phyloP scores from a whole-genome alignment of 2,329 filamentous ascomycete genomes.

The Calycina herbarum region DNA sequence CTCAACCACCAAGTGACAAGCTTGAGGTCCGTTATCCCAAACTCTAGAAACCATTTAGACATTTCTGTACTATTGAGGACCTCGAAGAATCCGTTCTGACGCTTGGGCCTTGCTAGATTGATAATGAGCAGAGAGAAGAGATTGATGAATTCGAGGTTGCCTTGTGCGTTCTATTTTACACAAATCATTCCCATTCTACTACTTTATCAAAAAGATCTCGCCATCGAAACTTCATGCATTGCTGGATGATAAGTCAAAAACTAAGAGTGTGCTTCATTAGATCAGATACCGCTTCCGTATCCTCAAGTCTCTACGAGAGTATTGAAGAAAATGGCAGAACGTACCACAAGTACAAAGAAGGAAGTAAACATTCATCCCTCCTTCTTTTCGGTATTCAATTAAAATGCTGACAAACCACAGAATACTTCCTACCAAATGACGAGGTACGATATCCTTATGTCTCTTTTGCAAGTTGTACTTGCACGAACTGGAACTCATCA shows the following conservation, averaged over 20 bases:
- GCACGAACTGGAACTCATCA: neutral
- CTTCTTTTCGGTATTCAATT: neutral
- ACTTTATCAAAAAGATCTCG: too few species aligned
- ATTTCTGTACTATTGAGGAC: too few species aligned
- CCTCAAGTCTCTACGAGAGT: conserved; percentile 22
- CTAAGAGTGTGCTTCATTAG: neutral
- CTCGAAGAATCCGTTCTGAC: neutral
- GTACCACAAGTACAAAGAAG: conserved; percentile 27
- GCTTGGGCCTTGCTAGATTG: neutral
- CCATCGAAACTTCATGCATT: too few species aligned
- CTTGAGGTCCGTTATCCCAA: neutral
- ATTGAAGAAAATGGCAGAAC: conserved; percentile 24
- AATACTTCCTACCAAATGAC: conserved; percentile 56
- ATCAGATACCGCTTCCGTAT: neutral
- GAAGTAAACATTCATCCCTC: neutral
- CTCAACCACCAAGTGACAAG: neutral
- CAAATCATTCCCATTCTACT: too few species aligned
- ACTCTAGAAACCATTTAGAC: neutral
- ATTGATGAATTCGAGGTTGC: neutral
- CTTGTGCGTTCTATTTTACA: neutral
- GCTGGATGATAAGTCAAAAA: neutral
- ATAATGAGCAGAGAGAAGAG: neutral
- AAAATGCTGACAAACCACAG: neutral
- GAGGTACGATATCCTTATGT: conserved; percentile 44
- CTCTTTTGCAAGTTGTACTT: neutral